Conservation (phyloP, 345 rosid genomes). For the Gossypium arboreum region DNA sequence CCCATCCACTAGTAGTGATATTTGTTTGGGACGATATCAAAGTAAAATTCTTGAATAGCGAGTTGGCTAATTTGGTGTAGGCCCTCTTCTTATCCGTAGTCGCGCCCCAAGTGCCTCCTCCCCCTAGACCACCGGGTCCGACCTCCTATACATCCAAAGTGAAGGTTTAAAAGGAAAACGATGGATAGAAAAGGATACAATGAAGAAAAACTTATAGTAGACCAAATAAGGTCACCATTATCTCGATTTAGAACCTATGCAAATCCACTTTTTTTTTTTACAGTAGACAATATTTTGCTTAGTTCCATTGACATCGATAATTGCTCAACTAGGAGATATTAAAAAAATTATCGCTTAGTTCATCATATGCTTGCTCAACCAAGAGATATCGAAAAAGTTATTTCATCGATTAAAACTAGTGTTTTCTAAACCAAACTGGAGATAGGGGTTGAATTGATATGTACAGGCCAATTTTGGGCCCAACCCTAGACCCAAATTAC, state of each 20-base stretch:
- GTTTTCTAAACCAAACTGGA: no score
- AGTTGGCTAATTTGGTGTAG: conserved; percentile 32
- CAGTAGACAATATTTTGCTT: conserved; percentile 26
- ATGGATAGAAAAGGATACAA: not conserved
- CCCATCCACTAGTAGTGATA: conserved; percentile 24
- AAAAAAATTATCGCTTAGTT: no score
- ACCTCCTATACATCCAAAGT: conserved; percentile 13
- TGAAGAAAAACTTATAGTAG: conserved; percentile 24
- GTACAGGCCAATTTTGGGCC: no score
- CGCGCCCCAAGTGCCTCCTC: conserved; percentile 38
- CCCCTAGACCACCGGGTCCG: conserved; percentile 25
- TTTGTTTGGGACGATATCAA: conserved; percentile 13
- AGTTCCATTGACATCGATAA: conserved; percentile 14
- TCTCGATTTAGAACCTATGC: conserved; percentile 47
- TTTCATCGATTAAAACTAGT: no score
- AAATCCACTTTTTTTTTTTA: conserved; percentile 47
- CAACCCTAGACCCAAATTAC: no score
- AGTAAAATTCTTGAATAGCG: conserved; percentile 22
- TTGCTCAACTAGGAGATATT: not conserved
- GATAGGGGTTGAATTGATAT: no score
- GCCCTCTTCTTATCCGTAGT: conserved; percentile 27
- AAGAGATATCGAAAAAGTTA: no score
- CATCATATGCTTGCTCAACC: no score
- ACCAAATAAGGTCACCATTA: conserved; percentile 36
- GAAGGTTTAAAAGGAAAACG: not conserved